Base-by-base conservation (phyloP, 495 filamentous ascomycete species). In the Penicillium silybi region DNA sequence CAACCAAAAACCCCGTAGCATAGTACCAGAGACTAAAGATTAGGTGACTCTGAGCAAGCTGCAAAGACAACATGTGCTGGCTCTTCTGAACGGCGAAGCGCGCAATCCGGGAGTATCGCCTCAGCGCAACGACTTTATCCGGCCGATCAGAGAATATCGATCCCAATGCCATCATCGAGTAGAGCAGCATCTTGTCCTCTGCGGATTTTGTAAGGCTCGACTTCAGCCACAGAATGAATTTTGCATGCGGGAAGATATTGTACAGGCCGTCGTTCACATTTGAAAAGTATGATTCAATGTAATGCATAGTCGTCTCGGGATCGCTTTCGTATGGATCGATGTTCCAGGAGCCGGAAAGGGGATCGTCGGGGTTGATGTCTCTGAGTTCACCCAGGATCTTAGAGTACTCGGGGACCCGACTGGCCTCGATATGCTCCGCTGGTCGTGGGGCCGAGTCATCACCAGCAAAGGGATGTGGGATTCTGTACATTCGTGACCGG, bases 181-280 rank as follows among this genome's bases (percentile, higher is more conserved):
- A 89, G 41, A 85, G 75, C 42, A 86, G 74, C 83, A 88, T 90
- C 58, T 77, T 77, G 66, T 88, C 86, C 63, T 83, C 81, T 54
- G 73, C 70, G 39, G 74, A 79, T 62, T 86, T 86, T 17, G 69
- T 65, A 13, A 56, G 74, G 51, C 75, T 69, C 52, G 72, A 74
- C 38, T 66, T 73, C 29, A 81, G 52, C 81, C 81, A 85, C n/a
- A 67, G 41, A 19, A 73, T 43, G 48, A 85, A 82, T 10, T 62
- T 71, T 52, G 67, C 53, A 55, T 74, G 73, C 18, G 85, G 83
- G 56, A 86, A 81, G 57, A 86, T 74, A 54, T 71, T 74, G 58
- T 80, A 81, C 47, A 76, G 61, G 6, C 72, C 70, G 44, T 74
- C 71, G 44, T 84, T 81, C 20, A 80, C 61, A 46, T 77, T 71